A percentile compares a stretch with the other conserved stretches of the same genome.
Conservation (phyloP, 768 basidiomycete species). For the Suillus cothurnatus region DNA sequence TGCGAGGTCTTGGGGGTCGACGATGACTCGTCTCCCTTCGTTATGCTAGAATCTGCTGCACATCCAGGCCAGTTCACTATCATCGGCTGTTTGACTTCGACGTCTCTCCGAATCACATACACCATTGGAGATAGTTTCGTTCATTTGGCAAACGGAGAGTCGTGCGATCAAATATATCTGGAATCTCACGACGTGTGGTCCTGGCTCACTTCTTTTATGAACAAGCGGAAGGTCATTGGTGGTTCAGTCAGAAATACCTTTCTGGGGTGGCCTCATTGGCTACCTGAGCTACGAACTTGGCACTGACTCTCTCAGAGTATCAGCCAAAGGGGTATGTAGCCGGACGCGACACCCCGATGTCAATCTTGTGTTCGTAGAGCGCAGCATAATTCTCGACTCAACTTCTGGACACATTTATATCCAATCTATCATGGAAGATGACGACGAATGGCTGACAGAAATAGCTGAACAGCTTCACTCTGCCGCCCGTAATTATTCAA, state of each 20-base stretch:
- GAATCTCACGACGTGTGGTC: slow-evolving; percentile 64
- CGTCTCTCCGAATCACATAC: slow-evolving; percentile 61
- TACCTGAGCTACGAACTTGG: slow-evolving; percentile 82
- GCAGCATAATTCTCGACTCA: slow-evolving; percentile 71
- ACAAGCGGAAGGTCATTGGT: slow-evolving; percentile 43
- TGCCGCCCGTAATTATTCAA: slow-evolving; percentile 15
- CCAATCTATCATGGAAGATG: slow-evolving; percentile 64
- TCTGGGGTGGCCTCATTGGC: slow-evolving; percentile 85
- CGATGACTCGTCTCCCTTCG: slow-evolving; percentile 63
- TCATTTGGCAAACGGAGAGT: slow-evolving; percentile 42
- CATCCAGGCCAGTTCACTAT: slow-evolving; percentile 76
- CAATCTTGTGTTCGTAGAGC: slow-evolving; percentile 76
- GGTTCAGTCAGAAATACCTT: slow-evolving; percentile 62
- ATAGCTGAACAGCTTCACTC: slow-evolving; percentile 32
- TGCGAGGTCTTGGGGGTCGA: slow-evolving; percentile 65
- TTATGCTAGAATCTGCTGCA: slow-evolving; percentile 75
- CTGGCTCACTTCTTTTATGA: slow-evolving; percentile 77
- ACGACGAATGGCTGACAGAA: slow-evolving; percentile 60
- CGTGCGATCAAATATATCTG: slow-evolving; percentile 43
- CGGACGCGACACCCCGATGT: slow-evolving; percentile 63
- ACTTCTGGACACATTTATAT: slow-evolving; percentile 52
- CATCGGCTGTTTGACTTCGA: slow-evolving; percentile 58
- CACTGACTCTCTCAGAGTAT: slow-evolving; percentile 52
- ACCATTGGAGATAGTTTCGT: slow-evolving; percentile 52
- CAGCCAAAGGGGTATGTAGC: slow-evolving; percentile 32